phyloP scores from a whole-genome alignment of 208 protist genomes.

The Naegleria gruberi region DNA sequence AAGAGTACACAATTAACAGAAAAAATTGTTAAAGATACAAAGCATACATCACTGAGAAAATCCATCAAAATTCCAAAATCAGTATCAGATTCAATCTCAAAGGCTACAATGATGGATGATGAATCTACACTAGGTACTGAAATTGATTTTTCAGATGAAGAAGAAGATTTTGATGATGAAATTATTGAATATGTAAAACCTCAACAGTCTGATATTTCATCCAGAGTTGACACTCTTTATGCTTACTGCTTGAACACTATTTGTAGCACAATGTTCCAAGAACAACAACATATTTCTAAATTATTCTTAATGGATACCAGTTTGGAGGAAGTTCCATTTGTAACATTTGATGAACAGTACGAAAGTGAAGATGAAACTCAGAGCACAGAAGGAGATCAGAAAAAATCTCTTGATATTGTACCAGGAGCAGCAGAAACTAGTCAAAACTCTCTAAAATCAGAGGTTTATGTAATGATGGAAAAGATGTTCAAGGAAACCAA shows the following conservation, averaged over 20 bases:
- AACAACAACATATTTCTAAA: neutral
- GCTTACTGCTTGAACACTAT: neutral
- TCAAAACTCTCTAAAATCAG: neutral
- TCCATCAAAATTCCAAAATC: neutral
- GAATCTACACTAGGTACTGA: neutral
- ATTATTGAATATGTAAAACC: neutral
- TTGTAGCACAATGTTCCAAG: neutral
- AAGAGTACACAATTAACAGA: neutral
- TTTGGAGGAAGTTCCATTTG: neutral
- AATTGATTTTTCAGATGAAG: slow-evolving; percentile 8
- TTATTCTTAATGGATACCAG: neutral
- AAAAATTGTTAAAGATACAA: neutral
- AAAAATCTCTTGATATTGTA: neutral
- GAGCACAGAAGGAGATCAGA: neutral
- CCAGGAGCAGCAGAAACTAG: neutral
- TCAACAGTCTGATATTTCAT: neutral
- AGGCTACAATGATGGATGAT: neutral
- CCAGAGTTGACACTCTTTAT: neutral
- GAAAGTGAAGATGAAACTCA: neutral
- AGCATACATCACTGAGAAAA: neutral
- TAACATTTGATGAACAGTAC: neutral
- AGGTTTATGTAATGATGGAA: neutral
- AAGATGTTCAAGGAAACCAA: neutral
- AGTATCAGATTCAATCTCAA: neutral
- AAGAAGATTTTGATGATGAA: neutral